Evolutionary conservation across 768 basidiomycete species (phyloP).

Genomic region (Naganishia friedmannii): DNA sequence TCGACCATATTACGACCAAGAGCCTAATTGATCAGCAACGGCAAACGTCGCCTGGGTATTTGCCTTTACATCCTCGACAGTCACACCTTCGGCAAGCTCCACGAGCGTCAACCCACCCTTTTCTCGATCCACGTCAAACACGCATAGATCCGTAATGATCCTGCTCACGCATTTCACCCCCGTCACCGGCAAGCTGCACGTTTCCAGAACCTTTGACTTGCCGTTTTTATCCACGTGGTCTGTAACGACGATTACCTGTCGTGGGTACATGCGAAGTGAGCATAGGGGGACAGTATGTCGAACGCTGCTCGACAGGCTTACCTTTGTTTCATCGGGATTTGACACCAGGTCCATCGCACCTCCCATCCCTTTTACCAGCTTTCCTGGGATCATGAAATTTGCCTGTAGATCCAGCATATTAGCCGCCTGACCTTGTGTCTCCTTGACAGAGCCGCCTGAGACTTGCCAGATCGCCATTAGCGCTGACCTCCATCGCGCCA

Average conservation of each 20-base stretch:
- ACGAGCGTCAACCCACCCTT: constrained; percentile 67
- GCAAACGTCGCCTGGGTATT: constrained; percentile 83
- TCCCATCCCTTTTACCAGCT: constrained; percentile 66
- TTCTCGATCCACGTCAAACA: constrained; percentile 77
- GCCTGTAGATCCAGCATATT: constrained; percentile 53
- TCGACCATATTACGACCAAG: neutral
- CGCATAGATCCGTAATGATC: constrained; percentile 86
- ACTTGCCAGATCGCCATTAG: constrained; percentile 68
- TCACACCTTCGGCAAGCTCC: constrained; percentile 78
- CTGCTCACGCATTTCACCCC: constrained; percentile 82
- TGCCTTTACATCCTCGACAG: constrained; percentile 74
- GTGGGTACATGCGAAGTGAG: constrained; percentile 37
- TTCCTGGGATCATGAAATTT: constrained; percentile 97
- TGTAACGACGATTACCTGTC: constrained; percentile 69
- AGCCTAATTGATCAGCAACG: constrained; percentile 37
- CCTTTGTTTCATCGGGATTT: constrained; percentile 88
- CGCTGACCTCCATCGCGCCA: constrained; percentile 86
- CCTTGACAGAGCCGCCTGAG: neutral
- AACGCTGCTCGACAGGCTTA: constrained; percentile 14
- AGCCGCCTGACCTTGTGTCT: neutral
- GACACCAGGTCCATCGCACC: constrained; percentile 96
- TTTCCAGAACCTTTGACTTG: constrained; percentile 76
- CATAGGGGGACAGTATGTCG: neutral
- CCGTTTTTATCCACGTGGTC: constrained; percentile 90
- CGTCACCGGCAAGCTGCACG: constrained; percentile 80